Conservation (phyloP, 1,284 basidiomycete species). For the Leucoagaricus sp. region DNA sequence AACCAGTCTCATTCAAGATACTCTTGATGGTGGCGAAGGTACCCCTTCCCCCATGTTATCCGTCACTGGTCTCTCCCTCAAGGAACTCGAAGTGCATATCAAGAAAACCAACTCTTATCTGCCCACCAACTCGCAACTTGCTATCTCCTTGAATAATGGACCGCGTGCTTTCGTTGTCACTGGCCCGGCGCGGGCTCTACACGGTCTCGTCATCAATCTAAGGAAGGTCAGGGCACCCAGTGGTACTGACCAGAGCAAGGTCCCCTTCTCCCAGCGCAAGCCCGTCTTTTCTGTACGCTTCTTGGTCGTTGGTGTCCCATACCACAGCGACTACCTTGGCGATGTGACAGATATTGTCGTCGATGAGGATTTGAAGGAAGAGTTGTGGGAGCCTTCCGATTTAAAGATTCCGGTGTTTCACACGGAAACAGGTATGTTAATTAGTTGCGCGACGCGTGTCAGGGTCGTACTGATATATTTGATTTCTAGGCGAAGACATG, state of each 20-base stretch:
- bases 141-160: conserved; percentile 91
- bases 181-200: conserved; percentile 89
- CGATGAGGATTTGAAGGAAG: conserved; percentile 75
- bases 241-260: conserved; percentile 92
- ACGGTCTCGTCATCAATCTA: conserved; percentile 89
- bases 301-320: conserved; percentile 92
- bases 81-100: conserved; percentile 83
- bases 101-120: conserved; percentile 89
- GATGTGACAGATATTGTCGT: conserved; percentile 78
- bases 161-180: conserved; percentile 92
- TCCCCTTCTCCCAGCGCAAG: conserved; percentile 93
- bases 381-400: conserved; percentile 79
- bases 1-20: conserved; percentile 85
- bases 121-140: conserved; percentile 75
- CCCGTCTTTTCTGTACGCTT: conserved; percentile 93
- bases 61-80: conserved; percentile 81
- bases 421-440: conserved; percentile 82
- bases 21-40: conserved; percentile 92
- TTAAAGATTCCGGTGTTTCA: conserved; percentile 88
- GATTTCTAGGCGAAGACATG: conserved; percentile 75
- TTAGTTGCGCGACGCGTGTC: neutral
- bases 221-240: conserved; percentile 88
- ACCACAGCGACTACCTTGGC: conserved; percentile 88
- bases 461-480: conserved; percentile 21
- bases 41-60: conserved; percentile 93